Conservation (phyloP, 2,329 filamentous ascomycete species). For the Triangularia verruculosa region DNA sequence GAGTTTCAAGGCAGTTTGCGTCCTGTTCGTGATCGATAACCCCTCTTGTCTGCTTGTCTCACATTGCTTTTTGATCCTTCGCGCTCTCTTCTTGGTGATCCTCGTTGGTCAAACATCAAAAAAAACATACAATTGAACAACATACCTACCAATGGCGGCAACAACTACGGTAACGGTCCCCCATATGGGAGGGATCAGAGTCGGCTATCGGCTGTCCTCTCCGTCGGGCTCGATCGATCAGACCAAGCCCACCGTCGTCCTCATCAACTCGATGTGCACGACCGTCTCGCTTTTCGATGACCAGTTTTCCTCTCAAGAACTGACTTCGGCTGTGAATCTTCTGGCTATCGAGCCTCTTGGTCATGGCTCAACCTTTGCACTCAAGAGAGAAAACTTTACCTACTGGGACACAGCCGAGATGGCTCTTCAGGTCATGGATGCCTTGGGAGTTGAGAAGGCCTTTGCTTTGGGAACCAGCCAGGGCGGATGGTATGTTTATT, state of each 20-base stretch:
- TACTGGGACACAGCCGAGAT: slow-evolving; percentile 56
- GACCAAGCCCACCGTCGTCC: slow-evolving; percentile 48
- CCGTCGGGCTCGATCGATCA: slow-evolving; percentile 38
- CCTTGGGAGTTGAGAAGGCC: slow-evolving; percentile 45
- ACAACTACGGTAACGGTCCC: slow-evolving; percentile 44
- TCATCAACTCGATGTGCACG: slow-evolving; percentile 53
- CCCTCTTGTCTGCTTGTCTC: background rate
- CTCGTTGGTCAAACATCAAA: background rate
- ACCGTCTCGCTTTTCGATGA: slow-evolving; percentile 44
- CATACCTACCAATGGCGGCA: slow-evolving; percentile 31
- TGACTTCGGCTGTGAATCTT: slow-evolving; percentile 45
- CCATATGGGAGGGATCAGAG: slow-evolving; percentile 47
- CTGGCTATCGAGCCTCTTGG: slow-evolving; percentile 53
- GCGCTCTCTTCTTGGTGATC: background rate
- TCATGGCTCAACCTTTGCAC: slow-evolving; percentile 45
- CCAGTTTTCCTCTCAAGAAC: slow-evolving; percentile 41
- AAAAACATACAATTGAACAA: background rate
- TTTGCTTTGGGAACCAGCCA: slow-evolving; percentile 52
- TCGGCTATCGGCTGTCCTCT: slow-evolving; percentile 37
- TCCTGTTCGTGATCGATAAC: background rate
- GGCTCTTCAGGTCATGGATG: slow-evolving; percentile 54
- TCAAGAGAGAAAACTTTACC: slow-evolving; percentile 46
- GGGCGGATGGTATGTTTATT: slow-evolving; percentile 42
- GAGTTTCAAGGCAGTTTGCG: background rate
- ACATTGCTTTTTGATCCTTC: background rate